Evolutionary conservation across 2,329 filamentous ascomycete genomes (phyloP), one percentile per base, ranked within the genome.

Genomic region (Aspergillus awamori): DNA sequence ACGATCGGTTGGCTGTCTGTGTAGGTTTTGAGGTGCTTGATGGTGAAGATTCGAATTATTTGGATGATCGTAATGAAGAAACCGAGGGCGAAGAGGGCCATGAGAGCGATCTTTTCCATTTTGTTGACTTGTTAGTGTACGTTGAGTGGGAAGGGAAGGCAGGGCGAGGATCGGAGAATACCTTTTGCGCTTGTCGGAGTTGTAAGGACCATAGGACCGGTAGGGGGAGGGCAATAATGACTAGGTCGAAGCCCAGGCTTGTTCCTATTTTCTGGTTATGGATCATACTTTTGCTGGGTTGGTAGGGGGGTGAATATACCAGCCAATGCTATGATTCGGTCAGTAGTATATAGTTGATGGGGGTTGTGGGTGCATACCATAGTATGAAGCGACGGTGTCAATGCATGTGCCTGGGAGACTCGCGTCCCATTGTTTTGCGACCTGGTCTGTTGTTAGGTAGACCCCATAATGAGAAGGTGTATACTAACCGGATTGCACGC

Each of bases 51-150:
- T 13, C 82, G 82, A 61, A 84, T 76, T 59, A 82, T 78, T 65
- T 84, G 82, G 59, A 84, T 81, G 51, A 81, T 63, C 5, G 80
- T 82, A 47, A 84, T 78, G 71, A 84, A 84, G 55, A 81, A 70
- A n/a, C 82, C 83, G 24, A 85, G 74, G 2, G 75, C 74, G 66
- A 84, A 84, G 28, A 83, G 72, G 5, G 70, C 70, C 0, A 77
- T 70, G 0, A 83, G 72, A 3, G 80, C 74, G 3, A 77, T 45
- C 69, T 83, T 0, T 76, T 8, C n/a, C 26, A 6, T 36, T 30
- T 33, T 2, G n/a, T 36, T 36, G 11, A 13, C 1, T 6, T 5
- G 45, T 24, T 49, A 24, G 45, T 15, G 17, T 48, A n/a, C 28
- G 41, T 38, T 13, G 26, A 1, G 11, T 45, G 8, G 36, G 17